Percentiles rank a stretch among this genome's conserved stretches.
Evolutionary conservation across 345 rosid species (phyloP).

Genomic region (Salix brachista): DNA sequence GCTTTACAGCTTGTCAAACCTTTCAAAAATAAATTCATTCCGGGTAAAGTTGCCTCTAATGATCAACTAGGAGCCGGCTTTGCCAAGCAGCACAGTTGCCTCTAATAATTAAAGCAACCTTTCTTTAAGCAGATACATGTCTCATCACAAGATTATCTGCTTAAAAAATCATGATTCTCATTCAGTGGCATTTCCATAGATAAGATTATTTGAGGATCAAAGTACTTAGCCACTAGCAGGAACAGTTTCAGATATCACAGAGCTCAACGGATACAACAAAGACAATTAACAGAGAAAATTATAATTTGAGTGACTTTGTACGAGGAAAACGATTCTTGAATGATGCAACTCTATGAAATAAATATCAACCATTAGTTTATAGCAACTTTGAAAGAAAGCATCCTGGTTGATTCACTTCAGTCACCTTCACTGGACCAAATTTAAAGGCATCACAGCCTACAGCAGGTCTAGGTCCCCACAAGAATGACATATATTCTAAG

Average conservation of each 20-base stretch:
- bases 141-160: neutral
- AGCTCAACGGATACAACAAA: neutral
- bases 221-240: neutral
- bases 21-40: neutral
- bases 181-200: neutral
- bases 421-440: constrained; percentile 11
- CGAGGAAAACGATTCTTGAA: neutral
- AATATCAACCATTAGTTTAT: neutral
- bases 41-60: neutral
- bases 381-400: constrained; percentile 1
- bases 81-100: neutral
- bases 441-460: neutral
- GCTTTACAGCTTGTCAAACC: neutral
- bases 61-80: neutral
- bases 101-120: neutral
- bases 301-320: neutral
- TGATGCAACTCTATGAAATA: neutral
- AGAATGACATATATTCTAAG: neutral
- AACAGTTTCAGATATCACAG: neutral
- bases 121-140: neutral
- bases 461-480: neutral
- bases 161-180: neutral
- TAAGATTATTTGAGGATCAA: neutral
- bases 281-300: neutral
- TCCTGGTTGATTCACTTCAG: neutral